Percentiles rank a stretch among this genome's conserved stretches.
These are phyloP conservation scores for Botrytis galanthina DNA, from an alignment of 2,329 filamentous ascomycete genomes.

Conservation along the genomic window DNA sequence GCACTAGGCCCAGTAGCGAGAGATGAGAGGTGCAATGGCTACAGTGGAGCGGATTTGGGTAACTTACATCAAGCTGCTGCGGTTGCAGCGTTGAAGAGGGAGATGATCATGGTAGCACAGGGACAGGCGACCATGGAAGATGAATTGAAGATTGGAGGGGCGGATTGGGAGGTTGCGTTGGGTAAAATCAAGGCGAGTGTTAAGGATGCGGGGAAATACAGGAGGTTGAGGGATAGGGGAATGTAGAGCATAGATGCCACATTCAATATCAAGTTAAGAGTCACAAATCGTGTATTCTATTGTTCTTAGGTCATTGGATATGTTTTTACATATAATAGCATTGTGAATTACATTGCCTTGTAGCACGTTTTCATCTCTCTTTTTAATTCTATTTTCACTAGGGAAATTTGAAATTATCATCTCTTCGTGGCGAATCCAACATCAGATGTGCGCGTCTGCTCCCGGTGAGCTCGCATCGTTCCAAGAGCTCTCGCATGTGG, in stretches of 20 bases:
- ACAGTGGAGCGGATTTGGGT: conserved; percentile 67
- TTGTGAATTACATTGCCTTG: neutral
- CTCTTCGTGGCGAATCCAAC: neutral
- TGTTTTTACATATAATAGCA: neutral
- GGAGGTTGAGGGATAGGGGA: conserved; percentile 39
- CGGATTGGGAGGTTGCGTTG: conserved; percentile 39
- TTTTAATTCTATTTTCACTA: neutral
- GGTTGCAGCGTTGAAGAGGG: conserved; percentile 38
- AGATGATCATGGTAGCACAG: conserved; percentile 26
- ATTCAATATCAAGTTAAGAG: neutral
- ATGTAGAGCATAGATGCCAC: conserved; percentile 29
- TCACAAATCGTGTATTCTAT: neutral
- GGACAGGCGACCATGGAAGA: conserved; percentile 19
- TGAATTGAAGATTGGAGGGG: conserved; percentile 32
- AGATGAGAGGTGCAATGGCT: conserved; percentile 67
- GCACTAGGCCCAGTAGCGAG: conserved; percentile 63
- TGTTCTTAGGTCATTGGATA: neutral
- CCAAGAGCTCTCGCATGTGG: neutral
- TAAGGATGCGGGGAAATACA: conserved; percentile 40
- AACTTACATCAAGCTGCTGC: conserved; percentile 47
- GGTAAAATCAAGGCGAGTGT: conserved; percentile 39
- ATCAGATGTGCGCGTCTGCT: neutral
- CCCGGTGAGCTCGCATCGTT: neutral
- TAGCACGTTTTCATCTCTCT: neutral
- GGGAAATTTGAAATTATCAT: neutral